Conservation (phyloP, 2,329 filamentous ascomycete genomes). For the Penicillium fuscoglaucum region DNA sequence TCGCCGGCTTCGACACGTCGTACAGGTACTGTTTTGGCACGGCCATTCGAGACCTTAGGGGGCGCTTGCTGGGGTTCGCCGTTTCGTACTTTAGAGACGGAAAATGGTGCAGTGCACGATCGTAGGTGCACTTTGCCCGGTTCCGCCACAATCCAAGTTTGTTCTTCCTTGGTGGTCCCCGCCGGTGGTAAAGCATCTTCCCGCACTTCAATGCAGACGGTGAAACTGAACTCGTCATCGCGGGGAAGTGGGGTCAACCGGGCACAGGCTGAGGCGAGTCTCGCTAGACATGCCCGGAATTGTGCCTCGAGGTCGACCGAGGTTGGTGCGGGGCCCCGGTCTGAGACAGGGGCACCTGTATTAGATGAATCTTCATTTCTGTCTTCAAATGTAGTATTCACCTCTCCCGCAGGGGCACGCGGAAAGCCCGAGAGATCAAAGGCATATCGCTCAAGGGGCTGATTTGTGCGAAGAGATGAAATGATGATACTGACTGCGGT, state of each 20-base stretch:
- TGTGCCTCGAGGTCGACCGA: slow-evolving; percentile 50
- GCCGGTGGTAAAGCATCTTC: slow-evolving; percentile 50
- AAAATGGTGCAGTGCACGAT: slow-evolving; percentile 43
- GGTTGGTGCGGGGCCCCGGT: slow-evolving; percentile 32
- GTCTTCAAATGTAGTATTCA: slow-evolving; percentile 54
- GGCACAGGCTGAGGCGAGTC: slow-evolving; percentile 47
- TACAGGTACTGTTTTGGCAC: slow-evolving; percentile 60
- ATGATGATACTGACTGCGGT: slow-evolving; percentile 59
- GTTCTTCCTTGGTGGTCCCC: slow-evolving; percentile 50
- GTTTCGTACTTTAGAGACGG: slow-evolving; percentile 40
- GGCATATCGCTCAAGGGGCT: slow-evolving; percentile 60
- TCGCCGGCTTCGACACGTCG: slow-evolving; percentile 65
- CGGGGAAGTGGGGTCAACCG: slow-evolving; percentile 46
- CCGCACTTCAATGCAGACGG: slow-evolving; percentile 51
- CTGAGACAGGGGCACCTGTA: slow-evolving; percentile 29
- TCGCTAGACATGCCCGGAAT: slow-evolving; percentile 49
- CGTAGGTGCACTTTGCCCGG: slow-evolving; percentile 45
- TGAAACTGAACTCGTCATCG: slow-evolving; percentile 51
- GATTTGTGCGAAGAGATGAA: slow-evolving; percentile 51
- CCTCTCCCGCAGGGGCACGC: slow-evolving; percentile 47
- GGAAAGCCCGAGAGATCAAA: slow-evolving; percentile 62
- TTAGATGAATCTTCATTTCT: slow-evolving; percentile 38
- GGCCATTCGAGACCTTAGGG: slow-evolving; percentile 44
- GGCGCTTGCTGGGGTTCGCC: slow-evolving; percentile 38
- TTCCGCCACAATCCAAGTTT: slow-evolving; percentile 63